Conservation (phyloP, 331 rosid species). For the Acacia pycnantha region DNA sequence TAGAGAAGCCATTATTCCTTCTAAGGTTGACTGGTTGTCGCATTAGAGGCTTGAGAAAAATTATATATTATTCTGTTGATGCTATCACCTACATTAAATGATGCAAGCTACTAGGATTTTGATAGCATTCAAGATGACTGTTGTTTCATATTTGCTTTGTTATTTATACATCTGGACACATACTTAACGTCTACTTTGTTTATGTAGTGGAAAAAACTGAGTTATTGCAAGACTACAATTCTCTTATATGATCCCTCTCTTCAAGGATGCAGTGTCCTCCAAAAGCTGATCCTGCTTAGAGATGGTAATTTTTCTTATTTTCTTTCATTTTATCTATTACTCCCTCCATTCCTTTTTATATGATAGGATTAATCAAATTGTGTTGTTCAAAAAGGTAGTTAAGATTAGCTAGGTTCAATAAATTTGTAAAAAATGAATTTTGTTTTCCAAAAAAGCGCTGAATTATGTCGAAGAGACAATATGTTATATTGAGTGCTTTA, state of each 20-base stretch:
- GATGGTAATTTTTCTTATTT: constrained; percentile 46
- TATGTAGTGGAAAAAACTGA: constrained; percentile 38
- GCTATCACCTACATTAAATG: background rate
- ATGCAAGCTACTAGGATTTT: background rate
- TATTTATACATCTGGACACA: background rate
- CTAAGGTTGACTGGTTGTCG: background rate
- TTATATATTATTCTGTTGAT: background rate
- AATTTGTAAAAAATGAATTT: too few species aligned
- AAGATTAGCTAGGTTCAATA: too few species aligned
- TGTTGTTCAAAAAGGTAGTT: too few species aligned
- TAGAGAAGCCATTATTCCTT: background rate
- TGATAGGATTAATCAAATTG: too few species aligned
- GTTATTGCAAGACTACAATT: constrained; percentile 28
- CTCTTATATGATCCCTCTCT: constrained; percentile 46
- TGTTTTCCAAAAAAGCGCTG: too few species aligned
- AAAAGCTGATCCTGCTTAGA: constrained; percentile 78
- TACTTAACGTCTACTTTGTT: background rate
- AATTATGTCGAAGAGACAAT: too few species aligned
- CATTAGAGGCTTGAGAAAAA: background rate
- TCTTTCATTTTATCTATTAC: background rate
- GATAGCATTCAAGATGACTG: background rate
- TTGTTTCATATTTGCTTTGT: constrained; percentile 5
- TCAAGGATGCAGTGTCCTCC: constrained; percentile 61
- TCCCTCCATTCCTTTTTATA: too few species aligned
- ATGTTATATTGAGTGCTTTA: too few species aligned